A percentile compares a stretch with the other conserved stretches of the same genome.
Conservation (phyloP, 2,329 filamentous ascomycete species). For the Ophiostoma australiae region DNA sequence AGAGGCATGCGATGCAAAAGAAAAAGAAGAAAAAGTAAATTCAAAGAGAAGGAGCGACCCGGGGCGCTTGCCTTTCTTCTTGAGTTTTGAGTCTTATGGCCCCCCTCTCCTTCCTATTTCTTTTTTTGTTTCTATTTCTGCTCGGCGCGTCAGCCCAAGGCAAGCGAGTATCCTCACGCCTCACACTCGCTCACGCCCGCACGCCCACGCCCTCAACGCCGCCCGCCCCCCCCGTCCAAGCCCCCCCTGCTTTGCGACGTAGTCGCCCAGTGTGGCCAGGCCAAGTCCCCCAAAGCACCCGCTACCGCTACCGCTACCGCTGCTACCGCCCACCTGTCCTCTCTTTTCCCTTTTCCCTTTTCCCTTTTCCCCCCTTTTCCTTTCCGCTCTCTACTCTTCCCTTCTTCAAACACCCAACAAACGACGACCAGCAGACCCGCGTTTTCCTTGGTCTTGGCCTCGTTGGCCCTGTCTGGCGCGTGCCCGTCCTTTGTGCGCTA, state of each 20-base stretch:
- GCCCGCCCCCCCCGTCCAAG: slow-evolving; percentile 12
- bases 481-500: neutral
- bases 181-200: neutral
- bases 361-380: neutral
- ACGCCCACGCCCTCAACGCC: neutral
- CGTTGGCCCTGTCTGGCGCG: neutral
- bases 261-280: neutral
- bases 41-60: slow-evolving; percentile 5
- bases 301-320: slow-evolving; percentile 10
- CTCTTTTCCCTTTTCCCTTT: neutral
- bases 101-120: neutral
- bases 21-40: neutral
- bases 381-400: neutral
- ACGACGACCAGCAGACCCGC: neutral
- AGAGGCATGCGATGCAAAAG: neutral
- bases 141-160: slow-evolving; percentile 9
- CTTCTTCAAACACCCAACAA: no score
- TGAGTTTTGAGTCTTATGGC: neutral
- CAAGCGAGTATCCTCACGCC: neutral
- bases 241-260: slow-evolving; percentile 14
- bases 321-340: neutral
- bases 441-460: neutral
- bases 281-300: slow-evolving; percentile 10
- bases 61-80: slow-evolving; percentile 1
- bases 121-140: neutral